phyloP scores from a whole-genome alignment of 495 filamentous ascomycete genomes.

The Terfezia boudieri region DNA sequence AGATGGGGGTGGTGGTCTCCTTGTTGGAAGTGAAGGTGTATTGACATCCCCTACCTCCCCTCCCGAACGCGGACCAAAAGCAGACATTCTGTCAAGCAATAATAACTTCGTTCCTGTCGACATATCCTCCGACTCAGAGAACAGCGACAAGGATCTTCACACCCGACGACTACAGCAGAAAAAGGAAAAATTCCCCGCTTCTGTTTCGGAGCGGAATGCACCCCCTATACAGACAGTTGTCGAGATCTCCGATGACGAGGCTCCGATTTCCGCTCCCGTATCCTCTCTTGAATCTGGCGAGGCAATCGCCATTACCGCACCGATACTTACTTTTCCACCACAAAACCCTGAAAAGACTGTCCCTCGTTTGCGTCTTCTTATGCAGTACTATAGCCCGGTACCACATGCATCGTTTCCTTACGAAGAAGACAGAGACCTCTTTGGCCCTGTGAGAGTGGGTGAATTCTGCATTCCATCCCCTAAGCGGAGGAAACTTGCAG shows the following conservation, averaged over 20 bases:
- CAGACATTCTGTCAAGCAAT: neutral
- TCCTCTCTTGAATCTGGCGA: neutral
- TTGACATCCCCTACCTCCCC: too few species aligned
- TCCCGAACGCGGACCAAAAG: neutral
- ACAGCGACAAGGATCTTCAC: neutral
- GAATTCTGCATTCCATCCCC: neutral
- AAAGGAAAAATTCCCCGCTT: neutral
- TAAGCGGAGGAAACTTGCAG: neutral
- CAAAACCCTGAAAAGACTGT: neutral
- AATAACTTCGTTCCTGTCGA: neutral
- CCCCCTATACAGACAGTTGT: neutral
- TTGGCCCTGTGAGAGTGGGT: neutral
- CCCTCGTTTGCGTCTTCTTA: neutral
- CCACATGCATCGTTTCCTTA: constrained; percentile 5
- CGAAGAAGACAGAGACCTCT: constrained; percentile 11
- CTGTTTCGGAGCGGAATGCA: neutral
- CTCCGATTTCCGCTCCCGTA: neutral
- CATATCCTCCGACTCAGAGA: neutral
- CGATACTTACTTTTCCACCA: neutral
- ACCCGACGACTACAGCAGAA: neutral
- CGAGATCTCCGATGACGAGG: neutral
- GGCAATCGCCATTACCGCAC: neutral
- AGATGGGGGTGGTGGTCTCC: neutral
- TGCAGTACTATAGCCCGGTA: constrained; percentile 10
- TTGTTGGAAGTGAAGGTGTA: too few species aligned